Evolutionary conservation across 306 rosid species (phyloP).

Genomic region (Prunus mume): DNA sequence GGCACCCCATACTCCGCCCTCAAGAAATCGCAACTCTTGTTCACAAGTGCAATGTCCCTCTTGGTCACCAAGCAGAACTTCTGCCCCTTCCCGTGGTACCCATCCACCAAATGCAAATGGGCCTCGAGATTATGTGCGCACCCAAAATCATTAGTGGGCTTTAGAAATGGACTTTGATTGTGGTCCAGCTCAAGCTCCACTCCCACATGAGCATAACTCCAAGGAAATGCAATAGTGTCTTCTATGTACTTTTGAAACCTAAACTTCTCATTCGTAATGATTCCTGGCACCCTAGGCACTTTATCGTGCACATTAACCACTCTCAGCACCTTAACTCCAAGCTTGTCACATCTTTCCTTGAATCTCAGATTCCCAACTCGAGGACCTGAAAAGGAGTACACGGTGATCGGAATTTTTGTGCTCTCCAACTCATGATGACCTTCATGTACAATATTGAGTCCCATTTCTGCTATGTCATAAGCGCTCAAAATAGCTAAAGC

Average conservation of each 20-base stretch:
- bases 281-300: slow-evolving; percentile 66
- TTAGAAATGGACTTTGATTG: slow-evolving; percentile 47
- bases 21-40: slow-evolving; percentile 31
- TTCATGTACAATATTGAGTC: slow-evolving; percentile 20
- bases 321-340: slow-evolving; percentile 62
- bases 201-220: slow-evolving; percentile 81
- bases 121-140: slow-evolving; percentile 68
- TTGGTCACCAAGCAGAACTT: slow-evolving; percentile 30
- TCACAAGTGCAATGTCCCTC: slow-evolving; percentile 63
- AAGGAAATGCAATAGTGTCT: slow-evolving; percentile 52
- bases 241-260: slow-evolving; percentile 57
- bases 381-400: slow-evolving; percentile 57
- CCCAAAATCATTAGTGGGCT: slow-evolving; percentile 36
- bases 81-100: slow-evolving; percentile 47
- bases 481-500: slow-evolving; percentile 32
- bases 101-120: slow-evolving; percentile 55
- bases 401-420: slow-evolving; percentile 39
- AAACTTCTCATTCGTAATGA: slow-evolving; percentile 59
- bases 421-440: no score
- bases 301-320: slow-evolving; percentile 54
- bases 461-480: slow-evolving; percentile 61
- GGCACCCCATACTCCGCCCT: slow-evolving; percentile 19
- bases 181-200: slow-evolving; percentile 52
- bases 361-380: slow-evolving; percentile 65
- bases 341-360: slow-evolving; percentile 63